Evolutionary conservation across 345 rosid species (phyloP), one percentile per base, ranked within the genome.

Genomic region (Lepidium sativum): DNA sequence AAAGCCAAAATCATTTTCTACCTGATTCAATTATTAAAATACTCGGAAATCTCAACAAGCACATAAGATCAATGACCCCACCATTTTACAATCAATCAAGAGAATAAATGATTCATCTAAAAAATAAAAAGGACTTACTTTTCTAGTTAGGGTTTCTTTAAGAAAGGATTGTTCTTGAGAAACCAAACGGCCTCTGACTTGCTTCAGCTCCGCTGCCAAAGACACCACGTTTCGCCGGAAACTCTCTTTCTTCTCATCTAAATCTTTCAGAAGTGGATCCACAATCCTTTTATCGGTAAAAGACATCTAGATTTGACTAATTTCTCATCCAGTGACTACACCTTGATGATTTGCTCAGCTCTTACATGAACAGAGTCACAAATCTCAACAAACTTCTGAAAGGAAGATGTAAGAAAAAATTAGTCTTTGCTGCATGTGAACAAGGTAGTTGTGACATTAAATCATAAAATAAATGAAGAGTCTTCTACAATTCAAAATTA

Each of bases 181-280:
- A 23, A 91, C 82, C 78, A 94, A 82, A 56, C 96, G 96, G 64
- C 76, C 77, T 33, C 92, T 87, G 12, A 77, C 90, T 65, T 83
- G 96, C 76, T 85, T 89, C 49, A 94, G 72, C 83, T 89, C 96
- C 3, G 90, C 72, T 38, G 97, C 99, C 29, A 94, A 59, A n/a
- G 89, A 94, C 40, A 83, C 96, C 5, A 94, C 96, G 78, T 89
- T 89, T 25, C 82, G 69, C 74, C 87, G 66, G 68, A 94, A 94
- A 69, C 80, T 84, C 66, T 80, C 97, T 79, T 94, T 94, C 81
- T 82, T 94, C 81, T 81, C 99, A 60, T 89, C 77, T 56, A 94
- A 86, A 80, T 90, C 99, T 75, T 77, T 87, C 81, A 94, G 33
- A 60, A 89, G 65, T 0, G 96, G 99, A 77, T 94, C 99, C 60